Percentiles rank a stretch among this genome's conserved stretches.
Conservation (phyloP, 495 filamentous ascomycete species). For the Xanthoparmelia taractica region DNA sequence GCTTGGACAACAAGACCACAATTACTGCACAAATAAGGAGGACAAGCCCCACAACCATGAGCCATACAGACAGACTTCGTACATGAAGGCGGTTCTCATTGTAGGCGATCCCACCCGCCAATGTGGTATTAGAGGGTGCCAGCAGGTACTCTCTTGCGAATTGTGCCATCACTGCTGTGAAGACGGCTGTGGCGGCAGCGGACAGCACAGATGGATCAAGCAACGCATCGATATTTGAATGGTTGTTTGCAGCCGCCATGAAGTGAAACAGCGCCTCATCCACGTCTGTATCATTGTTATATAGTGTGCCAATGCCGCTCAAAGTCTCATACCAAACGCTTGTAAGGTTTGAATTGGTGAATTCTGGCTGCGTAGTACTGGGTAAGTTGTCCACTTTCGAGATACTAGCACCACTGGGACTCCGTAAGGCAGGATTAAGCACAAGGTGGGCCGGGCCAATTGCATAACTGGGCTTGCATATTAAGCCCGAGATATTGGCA, state of each 20-base stretch:
- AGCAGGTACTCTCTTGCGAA: background rate
- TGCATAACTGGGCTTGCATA: background rate
- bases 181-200: background rate
- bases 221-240: background rate
- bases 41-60: background rate
- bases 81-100: background rate
- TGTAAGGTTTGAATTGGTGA: background rate
- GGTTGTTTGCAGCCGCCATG: constrained; percentile 4
- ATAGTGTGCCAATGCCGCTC: background rate
- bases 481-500: background rate
- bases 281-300: background rate
- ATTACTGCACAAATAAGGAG: background rate
- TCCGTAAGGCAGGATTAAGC: background rate
- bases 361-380: background rate
- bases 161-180: constrained; percentile 1
- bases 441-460: background rate
- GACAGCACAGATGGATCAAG: constrained; percentile 2
- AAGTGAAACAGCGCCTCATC: background rate
- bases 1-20: background rate
- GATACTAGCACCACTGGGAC: background rate
- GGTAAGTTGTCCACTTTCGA: background rate
- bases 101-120: background rate
- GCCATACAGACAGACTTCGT: background rate
- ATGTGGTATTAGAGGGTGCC: background rate
- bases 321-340: background rate